Conservation (phyloP, 352 stramenopile species). For the Pythium biforme region DNA sequence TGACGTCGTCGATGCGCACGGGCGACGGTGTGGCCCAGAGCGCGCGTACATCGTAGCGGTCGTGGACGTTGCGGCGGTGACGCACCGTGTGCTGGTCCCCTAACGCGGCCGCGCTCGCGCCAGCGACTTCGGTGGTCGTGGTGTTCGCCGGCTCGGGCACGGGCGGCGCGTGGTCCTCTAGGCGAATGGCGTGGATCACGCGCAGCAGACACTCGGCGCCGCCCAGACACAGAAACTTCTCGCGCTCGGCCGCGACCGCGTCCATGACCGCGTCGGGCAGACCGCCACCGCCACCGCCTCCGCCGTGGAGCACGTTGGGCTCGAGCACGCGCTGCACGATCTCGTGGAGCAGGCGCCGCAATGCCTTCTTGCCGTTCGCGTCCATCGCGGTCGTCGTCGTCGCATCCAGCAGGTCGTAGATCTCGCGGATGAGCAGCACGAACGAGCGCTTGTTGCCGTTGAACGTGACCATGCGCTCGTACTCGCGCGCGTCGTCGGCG, state of each 20-base stretch:
- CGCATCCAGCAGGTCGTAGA: constrained; percentile 60
- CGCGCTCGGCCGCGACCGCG: constrained; percentile 50
- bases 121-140: not conserved
- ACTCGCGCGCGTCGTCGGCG: constrained; percentile 37
- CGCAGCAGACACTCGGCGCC: constrained; percentile 74
- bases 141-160: not conserved
- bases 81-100: constrained; percentile 14
- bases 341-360: constrained; percentile 67
- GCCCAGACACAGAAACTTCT: constrained; percentile 68
- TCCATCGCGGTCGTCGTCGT: constrained; percentile 7
- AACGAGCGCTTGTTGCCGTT: constrained; percentile 51
- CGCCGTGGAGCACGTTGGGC: constrained; percentile 51
- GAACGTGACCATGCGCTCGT: constrained; percentile 46
- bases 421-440: constrained; percentile 55
- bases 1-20: constrained; percentile 28
- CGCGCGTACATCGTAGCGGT: constrained; percentile 50
- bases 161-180: constrained; percentile 41
- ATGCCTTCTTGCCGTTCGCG: constrained; percentile 45
- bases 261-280: constrained; percentile 29
- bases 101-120: constrained; percentile 4
- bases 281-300: constrained; percentile 9
- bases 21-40: constrained; percentile 50
- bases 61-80: constrained; percentile 29
- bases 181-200: constrained; percentile 63
- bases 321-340: constrained; percentile 71